Percentiles rank a stretch among this genome's conserved stretches.
Conservation (phyloP, 345 rosid genomes). For the Mangifera indica region DNA sequence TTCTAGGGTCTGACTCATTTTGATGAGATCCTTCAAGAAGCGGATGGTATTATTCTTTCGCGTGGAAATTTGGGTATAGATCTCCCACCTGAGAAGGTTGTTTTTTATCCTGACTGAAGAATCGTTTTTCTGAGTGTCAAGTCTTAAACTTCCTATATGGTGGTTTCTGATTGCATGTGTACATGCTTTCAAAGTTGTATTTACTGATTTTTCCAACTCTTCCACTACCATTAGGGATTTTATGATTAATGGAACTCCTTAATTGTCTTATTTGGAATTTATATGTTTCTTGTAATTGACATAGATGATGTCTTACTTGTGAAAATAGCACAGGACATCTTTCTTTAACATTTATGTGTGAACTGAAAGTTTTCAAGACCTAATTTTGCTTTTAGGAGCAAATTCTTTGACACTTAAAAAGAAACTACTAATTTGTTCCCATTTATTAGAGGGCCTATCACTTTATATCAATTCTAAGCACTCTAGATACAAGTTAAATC, state of each 20-base stretch:
- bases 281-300: no score
- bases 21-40: slow-evolving; percentile 97
- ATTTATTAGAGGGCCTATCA: not conserved
- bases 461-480: not conserved
- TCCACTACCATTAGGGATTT: no score
- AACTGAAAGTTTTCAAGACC: not conserved
- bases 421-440: not conserved
- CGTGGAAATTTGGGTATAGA: slow-evolving; percentile 98
- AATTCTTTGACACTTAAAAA: not conserved
- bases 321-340: no score
- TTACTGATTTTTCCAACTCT: no score
- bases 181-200: not conserved
- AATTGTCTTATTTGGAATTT: no score
- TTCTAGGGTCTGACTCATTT: slow-evolving; percentile 84
- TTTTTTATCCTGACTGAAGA: slow-evolving; percentile 16
- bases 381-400: not conserved
- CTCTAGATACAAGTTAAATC: not conserved
- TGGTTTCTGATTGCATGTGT: not conserved
- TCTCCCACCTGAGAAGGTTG: slow-evolving; percentile 97
- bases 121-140: not conserved
- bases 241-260: no score
- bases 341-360: no score
- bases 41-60: slow-evolving; percentile 97
- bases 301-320: no score
- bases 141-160: not conserved